Conservation (phyloP, 1,139 yeast species). For the Taphrina flavorubra region DNA sequence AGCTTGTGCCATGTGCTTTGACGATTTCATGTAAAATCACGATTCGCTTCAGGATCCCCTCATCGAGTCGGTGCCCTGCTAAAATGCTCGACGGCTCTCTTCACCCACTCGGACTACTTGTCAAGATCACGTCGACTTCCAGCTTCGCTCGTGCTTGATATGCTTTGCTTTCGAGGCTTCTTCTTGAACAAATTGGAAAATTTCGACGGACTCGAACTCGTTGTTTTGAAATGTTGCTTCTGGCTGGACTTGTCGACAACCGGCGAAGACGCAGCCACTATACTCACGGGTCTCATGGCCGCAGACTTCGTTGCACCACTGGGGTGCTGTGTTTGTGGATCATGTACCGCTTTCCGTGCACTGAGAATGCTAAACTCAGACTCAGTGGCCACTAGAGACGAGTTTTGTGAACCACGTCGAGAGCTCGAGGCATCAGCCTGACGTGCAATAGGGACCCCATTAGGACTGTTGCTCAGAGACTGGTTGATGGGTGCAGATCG, state of each 20-base stretch:
- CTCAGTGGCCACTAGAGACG: conserved; percentile 24
- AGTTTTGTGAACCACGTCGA: conserved; percentile 19
- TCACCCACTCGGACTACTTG: not conserved
- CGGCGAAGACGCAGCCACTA: not conserved
- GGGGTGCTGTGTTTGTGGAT: not conserved
- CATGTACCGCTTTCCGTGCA: conserved; percentile 1
- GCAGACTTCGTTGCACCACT: not conserved
- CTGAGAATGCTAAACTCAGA: conserved; percentile 25
- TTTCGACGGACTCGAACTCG: conserved; percentile 30
- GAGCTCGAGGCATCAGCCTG: conserved; percentile 15
- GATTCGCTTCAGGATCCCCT: not conserved
- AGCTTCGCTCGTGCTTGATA: conserved; percentile 27
- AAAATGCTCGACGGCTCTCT: not conserved
- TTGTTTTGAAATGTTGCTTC: not conserved
- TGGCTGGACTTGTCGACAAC: conserved; percentile 1
- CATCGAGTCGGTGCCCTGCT: not conserved
- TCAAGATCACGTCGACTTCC: conserved; percentile 27
- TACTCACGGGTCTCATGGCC: conserved; percentile 7
- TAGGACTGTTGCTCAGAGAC: not conserved
- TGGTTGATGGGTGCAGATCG: not conserved
- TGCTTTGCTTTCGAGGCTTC: conserved; percentile 28
- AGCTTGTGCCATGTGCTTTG: conserved; percentile 6
- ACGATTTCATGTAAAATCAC: not conserved
- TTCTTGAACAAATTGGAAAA: conserved; percentile 36
- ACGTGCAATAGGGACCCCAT: not conserved